Conservation (phyloP, 2,329 filamentous ascomycete species). For the Metarhizium rileyi region DNA sequence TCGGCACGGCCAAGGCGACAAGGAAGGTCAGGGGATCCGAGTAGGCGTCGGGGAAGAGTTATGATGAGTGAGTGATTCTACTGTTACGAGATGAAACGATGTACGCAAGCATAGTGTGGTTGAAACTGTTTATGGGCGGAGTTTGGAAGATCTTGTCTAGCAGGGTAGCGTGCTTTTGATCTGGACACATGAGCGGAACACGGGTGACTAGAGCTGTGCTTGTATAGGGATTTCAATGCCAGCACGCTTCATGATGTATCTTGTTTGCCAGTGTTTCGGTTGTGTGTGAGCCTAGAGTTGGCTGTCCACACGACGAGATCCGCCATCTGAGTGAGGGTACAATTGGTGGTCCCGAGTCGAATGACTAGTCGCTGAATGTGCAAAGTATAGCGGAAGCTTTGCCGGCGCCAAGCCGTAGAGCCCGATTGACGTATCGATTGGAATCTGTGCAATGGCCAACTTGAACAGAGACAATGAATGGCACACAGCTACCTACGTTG, state of each 20-base stretch:
- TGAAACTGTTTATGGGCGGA: not conserved
- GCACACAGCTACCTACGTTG: too few species aligned
- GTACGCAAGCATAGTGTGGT: slow-evolving; percentile 3
- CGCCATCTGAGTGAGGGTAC: too few species aligned
- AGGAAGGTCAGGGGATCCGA: slow-evolving; percentile 44
- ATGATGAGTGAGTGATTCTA: not conserved
- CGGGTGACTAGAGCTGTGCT: not conserved
- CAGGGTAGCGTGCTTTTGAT: slow-evolving; percentile 1
- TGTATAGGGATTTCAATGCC: not conserved
- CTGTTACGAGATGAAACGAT: slow-evolving; percentile 4
- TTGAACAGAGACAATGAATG: too few species aligned
- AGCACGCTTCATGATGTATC: not conserved
- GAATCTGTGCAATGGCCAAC: too few species aligned
- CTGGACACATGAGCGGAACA: not conserved
- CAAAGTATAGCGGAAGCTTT: too few species aligned
- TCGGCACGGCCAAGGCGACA: slow-evolving; percentile 75
- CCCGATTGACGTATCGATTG: too few species aligned
- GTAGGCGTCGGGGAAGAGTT: slow-evolving; percentile 5
- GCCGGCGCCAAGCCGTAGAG: too few species aligned
- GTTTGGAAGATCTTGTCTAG: not conserved
- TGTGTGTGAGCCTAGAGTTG: not conserved
- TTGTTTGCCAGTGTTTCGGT: not conserved
- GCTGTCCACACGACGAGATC: too few species aligned
- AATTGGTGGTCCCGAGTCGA: too few species aligned
- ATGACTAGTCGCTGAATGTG: too few species aligned